Evolutionary conservation across 768 basidiomycete species (phyloP).

Genomic region (Tubosaeta sp.): DNA sequence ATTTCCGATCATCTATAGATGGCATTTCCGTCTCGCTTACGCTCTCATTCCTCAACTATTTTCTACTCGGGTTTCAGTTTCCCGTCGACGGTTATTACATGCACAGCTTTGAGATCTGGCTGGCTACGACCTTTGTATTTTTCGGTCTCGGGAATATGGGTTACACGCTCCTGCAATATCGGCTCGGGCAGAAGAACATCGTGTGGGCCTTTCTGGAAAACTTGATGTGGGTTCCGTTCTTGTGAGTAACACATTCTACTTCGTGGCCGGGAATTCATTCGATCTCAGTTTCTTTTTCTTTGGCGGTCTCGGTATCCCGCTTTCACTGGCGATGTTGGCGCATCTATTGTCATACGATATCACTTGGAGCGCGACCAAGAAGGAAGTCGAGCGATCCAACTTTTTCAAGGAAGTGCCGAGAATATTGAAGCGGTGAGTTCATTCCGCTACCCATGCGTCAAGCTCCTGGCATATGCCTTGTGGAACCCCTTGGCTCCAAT

Average conservation of each 20-base stretch:
- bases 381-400: conserved; percentile 87
- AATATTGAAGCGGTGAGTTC: conserved; percentile 67
- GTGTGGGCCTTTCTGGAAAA: conserved; percentile 25
- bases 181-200: conserved; percentile 52
- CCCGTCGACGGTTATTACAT: conserved; percentile 73
- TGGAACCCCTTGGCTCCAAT: conserved; percentile 16
- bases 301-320: conserved; percentile 51
- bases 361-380: conserved; percentile 59
- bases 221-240: conserved; percentile 34
- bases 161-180: conserved; percentile 72
- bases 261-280: conserved; percentile 60
- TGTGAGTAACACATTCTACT: conserved; percentile 27
- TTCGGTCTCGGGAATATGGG: conserved; percentile 70
- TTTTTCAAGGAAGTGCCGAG: conserved; percentile 88
- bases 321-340: conserved; percentile 48
- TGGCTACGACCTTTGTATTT: conserved; percentile 74
- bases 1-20: conserved; percentile 11
- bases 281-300: conserved; percentile 47
- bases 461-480: conserved; percentile 51
- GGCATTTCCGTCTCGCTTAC: conserved; percentile 67
- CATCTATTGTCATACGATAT: conserved; percentile 60
- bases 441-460: conserved; percentile 21
- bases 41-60: conserved; percentile 68
- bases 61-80: conserved; percentile 68
- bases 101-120: conserved; percentile 77